Conservation (phyloP, 1,284 basidiomycete species). For the Taiwanofungus camphoratus region DNA sequence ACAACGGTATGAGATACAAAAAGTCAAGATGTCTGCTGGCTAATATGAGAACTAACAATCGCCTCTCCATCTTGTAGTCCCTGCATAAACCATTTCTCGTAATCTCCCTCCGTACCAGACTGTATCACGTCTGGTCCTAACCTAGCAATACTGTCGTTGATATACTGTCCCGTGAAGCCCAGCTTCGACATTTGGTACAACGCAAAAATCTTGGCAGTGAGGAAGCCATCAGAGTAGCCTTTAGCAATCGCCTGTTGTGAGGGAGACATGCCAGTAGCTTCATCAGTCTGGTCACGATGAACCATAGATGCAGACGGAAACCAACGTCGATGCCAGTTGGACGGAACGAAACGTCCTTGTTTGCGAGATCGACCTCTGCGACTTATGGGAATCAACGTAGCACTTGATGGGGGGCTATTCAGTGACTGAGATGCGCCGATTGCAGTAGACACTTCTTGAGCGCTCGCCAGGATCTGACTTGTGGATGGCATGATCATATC, state of each 20-base stretch:
- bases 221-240: constrained; percentile 62
- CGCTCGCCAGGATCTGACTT: constrained; percentile 3
- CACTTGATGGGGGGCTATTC: not conserved
- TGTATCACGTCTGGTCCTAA: constrained; percentile 33
- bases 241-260: constrained; percentile 27
- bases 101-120: constrained; percentile 37
- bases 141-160: constrained; percentile 40
- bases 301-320: not conserved
- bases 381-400: not conserved
- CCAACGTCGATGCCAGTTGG: not conserved
- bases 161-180: constrained; percentile 63
- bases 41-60: constrained; percentile 16
- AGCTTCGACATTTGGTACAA: constrained; percentile 49
- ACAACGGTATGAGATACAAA: no score
- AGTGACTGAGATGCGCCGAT: constrained; percentile 3
- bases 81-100: constrained; percentile 40
- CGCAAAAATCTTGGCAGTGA: constrained; percentile 58
- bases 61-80: constrained; percentile 41
- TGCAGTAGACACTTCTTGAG: constrained; percentile 2
- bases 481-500: constrained; percentile 11
- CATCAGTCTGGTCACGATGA: constrained; percentile 6
- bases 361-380: not conserved
- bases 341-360: not conserved
- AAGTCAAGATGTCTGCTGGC: constrained; percentile 1
- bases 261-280: constrained; percentile 11